Evolutionary conservation across 208 protist species (phyloP).

Genomic region (Leptomonas seymouri): DNA sequence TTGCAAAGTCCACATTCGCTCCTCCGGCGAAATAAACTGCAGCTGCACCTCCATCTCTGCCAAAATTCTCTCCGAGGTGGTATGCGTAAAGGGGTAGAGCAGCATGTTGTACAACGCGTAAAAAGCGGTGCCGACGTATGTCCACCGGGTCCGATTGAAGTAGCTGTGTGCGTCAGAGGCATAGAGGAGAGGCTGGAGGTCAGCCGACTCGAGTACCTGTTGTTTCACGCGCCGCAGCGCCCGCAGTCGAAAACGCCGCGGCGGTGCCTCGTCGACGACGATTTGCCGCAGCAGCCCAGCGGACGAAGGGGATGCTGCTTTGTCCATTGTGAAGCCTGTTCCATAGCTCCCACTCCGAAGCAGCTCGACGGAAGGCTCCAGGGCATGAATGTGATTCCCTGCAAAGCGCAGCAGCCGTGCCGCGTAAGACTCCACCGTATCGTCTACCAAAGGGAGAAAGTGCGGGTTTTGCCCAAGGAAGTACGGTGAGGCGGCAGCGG

Average conservation of each 20-base stretch:
- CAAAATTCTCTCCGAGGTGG: conserved; percentile 44
- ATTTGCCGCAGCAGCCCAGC: background rate
- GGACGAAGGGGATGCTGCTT: background rate
- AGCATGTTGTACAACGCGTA: conserved; percentile 39
- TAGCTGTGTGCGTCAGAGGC: conserved; percentile 67
- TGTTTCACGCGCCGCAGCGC: conserved; percentile 44
- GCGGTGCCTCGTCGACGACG: conserved; percentile 28
- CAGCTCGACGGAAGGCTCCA: conserved; percentile 28
- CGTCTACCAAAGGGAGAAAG: conserved; percentile 33
- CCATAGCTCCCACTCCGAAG: conserved; percentile 25
- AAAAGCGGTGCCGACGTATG: conserved; percentile 29
- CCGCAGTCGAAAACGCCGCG: conserved; percentile 26
- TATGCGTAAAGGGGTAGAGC: conserved; percentile 69
- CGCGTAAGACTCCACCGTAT: conserved; percentile 36
- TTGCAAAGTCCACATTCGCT: background rate
- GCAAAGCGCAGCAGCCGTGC: conserved; percentile 37
- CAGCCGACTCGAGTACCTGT: conserved; percentile 41
- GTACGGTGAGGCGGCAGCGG: conserved; percentile 28
- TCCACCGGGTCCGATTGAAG: conserved; percentile 38
- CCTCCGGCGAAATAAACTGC: conserved; percentile 16
- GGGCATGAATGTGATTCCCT: conserved; percentile 14
- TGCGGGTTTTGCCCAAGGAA: conserved; percentile 26
- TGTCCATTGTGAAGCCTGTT: background rate
- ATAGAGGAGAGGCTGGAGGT: conserved; percentile 68
- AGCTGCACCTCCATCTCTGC: conserved; percentile 44